Evolutionary conservation across 257 asterid genomes (phyloP), one percentile per base, ranked within the genome.

Genomic region (Leptodermis oblonga): DNA sequence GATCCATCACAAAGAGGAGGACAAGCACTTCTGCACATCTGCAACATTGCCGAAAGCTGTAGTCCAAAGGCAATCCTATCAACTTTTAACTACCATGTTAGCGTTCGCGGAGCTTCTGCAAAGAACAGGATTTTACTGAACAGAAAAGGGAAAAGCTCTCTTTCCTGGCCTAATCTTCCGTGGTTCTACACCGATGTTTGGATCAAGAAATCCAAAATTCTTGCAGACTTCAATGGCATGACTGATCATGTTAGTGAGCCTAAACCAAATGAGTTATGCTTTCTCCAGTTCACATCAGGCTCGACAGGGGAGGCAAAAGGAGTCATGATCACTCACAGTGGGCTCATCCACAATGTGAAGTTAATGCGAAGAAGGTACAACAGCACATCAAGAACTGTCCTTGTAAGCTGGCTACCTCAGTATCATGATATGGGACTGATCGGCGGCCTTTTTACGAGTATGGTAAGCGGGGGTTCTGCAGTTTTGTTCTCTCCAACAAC

Each of bases 401-500:
- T 83, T 1, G 89, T 88, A 7, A 88, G 87, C 51, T 88, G 96
- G 92, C 70, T 88, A 34, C 96, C 96, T 51, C 89, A 86, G 71
- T 88, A 86, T 68, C 96, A 88, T 63, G 96, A 84, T 77, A 88
- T 86, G 96, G 95, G 96, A 70, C 70, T 88, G 39, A 88, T 86
- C 1, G 92, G 96, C 14, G 89, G 96, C 58, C 76, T 88, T 43
- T 77, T 88, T 25, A 88, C 92, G 6, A 74, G 82, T 49, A 30
- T 88, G 83, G 86, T 88, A 2, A 84, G 92, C 74, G 96, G 92
- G 14, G 90, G 89, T 46, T 78, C 86, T 0, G 92, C 89, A 13
- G 53, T 88, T 67, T 58, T 88, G 70, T 88, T 86, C 70, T 88
- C 92, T 73, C 95, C 95, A 0, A 3, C 73, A 54, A 74, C 90